Evolutionary conservation across 768 basidiomycete genomes (phyloP), one percentile per base, ranked within the genome.

Genomic region (Panus rudis): DNA sequence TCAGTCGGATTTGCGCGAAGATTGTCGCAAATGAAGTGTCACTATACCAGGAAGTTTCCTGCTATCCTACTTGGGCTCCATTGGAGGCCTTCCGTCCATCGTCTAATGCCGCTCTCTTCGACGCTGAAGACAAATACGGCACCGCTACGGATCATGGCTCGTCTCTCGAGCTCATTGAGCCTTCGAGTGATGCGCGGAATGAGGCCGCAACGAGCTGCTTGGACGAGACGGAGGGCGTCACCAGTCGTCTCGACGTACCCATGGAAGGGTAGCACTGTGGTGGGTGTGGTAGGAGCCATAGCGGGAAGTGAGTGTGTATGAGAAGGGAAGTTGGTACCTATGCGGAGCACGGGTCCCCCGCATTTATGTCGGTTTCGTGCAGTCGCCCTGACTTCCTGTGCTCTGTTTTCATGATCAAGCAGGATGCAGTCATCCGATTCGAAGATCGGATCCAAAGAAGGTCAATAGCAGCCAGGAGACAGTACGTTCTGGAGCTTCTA

Each of bases 91-190:
- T 78, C 89, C 25, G 89, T 92, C 84, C 88, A 89, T 13, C 88
- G 72, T 60, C 86, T 89, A 63, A 92, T 91, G 11, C 84, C 84
- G 57, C 85, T 87, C 58, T 89, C 86, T 53, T 87, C 81, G 55
- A 90, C 88, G 57, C 85, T 85, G 65, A 90, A 92, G 39, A 92
- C 81, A 58, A 90, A 92, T 13, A 91, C 79, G 37, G 88, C 84
- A 8, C 76, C 76, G 43, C 67, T 71, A 38, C 64, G 61, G 45
- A 78, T 70, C 62, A 73, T 69, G 4, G 62, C 60, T 32, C 68
- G 65, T 24, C 81, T 75, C 56, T 92, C 87, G n/a, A 79, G 69
- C 56, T 91, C 87, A 57, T 88, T 87, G 55, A 91, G 71, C 21
- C 88, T 75, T 26, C 89, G 75, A n/a, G 84, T 87, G 46, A 91